Evolutionary conservation across 768 basidiomycete species (phyloP).

Genomic region (Agaricus subrufescens): DNA sequence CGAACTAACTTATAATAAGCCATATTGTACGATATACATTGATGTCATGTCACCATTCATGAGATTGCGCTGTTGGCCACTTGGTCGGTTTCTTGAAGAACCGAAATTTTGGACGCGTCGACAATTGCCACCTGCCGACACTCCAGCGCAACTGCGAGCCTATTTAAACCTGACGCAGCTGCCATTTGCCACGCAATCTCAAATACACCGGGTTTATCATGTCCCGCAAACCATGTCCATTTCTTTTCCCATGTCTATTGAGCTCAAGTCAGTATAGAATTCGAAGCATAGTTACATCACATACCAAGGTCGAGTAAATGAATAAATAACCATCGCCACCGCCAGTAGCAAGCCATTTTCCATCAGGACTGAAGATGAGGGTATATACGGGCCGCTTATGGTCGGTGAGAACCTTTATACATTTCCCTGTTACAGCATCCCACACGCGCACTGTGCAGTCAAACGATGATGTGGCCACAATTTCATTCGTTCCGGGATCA

Average conservation of each 20-base stretch:
- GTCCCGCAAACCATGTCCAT: conserved; percentile 63
- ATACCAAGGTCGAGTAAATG: conserved; percentile 65
- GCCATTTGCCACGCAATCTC: conserved; percentile 71
- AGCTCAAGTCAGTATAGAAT: conserved; percentile 11
- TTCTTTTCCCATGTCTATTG: conserved; percentile 40
- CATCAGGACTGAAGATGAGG: conserved; percentile 71
- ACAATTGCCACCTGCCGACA: conserved; percentile 63
- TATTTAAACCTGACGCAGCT: conserved; percentile 42
- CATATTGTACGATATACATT: conserved; percentile 1
- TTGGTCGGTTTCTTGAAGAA: conserved; percentile 7
- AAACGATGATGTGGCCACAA: conserved; percentile 76
- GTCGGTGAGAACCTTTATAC: conserved; percentile 65
- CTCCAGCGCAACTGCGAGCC: conserved; percentile 69
- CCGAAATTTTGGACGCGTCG: conserved; percentile 29
- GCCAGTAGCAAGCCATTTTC: conserved; percentile 68
- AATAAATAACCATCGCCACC: conserved; percentile 75
- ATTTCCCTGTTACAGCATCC: conserved; percentile 76
- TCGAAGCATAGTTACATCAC: conserved; percentile 14
- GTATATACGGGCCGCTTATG: conserved; percentile 73
- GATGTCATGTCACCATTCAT: background rate
- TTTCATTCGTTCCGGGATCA: conserved; percentile 45
- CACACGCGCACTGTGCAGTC: conserved; percentile 79
- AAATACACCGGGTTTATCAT: conserved; percentile 61
- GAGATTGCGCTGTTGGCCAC: background rate
- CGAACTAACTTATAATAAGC: background rate